Conservation (phyloP, 2,329 filamentous ascomycete species). For the Xylariaceae sp. region DNA sequence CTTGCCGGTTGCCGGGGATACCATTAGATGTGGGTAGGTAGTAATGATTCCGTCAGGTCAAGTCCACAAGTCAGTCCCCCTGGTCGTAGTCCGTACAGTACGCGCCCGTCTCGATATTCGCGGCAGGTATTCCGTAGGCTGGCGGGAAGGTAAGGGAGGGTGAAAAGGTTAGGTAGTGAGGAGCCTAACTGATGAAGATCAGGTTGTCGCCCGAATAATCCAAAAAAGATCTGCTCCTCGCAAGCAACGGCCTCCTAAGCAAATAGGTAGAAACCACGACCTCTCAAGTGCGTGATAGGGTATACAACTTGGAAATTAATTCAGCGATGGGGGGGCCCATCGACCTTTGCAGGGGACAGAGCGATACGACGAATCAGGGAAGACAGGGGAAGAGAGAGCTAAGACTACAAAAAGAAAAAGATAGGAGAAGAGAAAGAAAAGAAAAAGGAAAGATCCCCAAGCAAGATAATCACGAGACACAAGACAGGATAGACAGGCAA, state of each 20-base stretch:
- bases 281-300: background rate
- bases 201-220: background rate
- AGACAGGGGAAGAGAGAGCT: background rate
- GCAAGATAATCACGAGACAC: background rate
- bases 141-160: background rate
- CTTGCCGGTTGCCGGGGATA: background rate
- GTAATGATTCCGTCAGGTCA: no score
- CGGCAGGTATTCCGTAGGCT: background rate
- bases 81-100: background rate
- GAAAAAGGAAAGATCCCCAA: background rate
- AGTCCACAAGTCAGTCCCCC: background rate
- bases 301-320: background rate
- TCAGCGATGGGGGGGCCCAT: background rate
- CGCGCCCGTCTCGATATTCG: background rate
- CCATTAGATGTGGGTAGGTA: background rate
- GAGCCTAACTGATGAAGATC: background rate
- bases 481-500: background rate
- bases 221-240: background rate
- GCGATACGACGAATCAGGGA: constrained; percentile 5
- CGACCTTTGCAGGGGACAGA: background rate
- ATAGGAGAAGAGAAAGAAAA: background rate
- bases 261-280: background rate
- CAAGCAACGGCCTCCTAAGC: constrained; percentile 3
- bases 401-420: background rate
- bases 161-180: background rate